Conservation (phyloP, 805 yeast genomes). For the Spencermartinsiella europaea region DNA sequence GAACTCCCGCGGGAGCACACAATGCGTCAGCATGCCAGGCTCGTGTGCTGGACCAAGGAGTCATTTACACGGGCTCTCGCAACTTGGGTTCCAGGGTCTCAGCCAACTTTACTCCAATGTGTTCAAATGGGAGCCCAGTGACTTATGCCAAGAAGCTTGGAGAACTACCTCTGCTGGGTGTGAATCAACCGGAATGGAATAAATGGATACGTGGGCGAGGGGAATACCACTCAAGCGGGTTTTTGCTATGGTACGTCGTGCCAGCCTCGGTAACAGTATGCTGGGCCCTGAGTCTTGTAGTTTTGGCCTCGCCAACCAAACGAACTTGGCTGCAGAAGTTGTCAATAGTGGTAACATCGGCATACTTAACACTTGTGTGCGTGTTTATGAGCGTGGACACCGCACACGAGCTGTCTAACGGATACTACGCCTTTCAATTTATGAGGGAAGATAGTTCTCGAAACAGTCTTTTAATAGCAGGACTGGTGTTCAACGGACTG, state of each 20-base stretch:
- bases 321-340: constrained; percentile 42
- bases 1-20: background rate
- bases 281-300: constrained; percentile 49
- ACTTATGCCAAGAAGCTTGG: constrained; percentile 10
- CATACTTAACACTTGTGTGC: constrained; percentile 49
- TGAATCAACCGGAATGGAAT: constrained; percentile 8
- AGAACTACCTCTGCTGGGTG: constrained; percentile 5
- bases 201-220: constrained; percentile 10
- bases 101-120: constrained; percentile 16
- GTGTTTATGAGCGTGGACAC: constrained; percentile 44
- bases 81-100: background rate
- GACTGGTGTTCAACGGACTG: constrained; percentile 40
- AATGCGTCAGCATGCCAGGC: background rate
- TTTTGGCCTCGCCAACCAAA: constrained; percentile 54
- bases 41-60: background rate
- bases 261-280: constrained; percentile 63
- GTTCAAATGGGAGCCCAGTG: constrained; percentile 16
- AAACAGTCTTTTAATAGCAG: constrained; percentile 5
- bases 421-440: constrained; percentile 18
- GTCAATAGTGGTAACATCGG: constrained; percentile 49
- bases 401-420: constrained; percentile 42
- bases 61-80: constrained; percentile 1
- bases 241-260: constrained; percentile 51
- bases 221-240: constrained; percentile 37
- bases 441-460: constrained; percentile 15